Percentiles rank a stretch among this genome's conserved stretches.
Evolutionary conservation across 371 early-diverging fungal species (phyloP).

Genomic region (Blakeslea trispora): DNA sequence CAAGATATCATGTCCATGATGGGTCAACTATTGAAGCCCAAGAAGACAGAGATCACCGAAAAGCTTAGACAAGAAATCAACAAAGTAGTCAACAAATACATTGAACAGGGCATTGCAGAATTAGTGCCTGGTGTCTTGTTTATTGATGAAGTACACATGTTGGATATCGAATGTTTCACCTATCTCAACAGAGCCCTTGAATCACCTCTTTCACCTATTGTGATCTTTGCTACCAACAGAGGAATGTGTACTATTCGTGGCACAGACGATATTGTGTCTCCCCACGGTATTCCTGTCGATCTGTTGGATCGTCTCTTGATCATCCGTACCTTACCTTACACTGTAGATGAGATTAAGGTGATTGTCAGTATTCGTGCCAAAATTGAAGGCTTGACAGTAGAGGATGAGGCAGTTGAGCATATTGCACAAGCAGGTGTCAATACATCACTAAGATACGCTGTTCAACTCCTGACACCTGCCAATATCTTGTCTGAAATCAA

Average conservation of each 20-base stretch:
- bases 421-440: slow-evolving; percentile 85
- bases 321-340: slow-evolving; percentile 92
- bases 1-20: slow-evolving; percentile 98
- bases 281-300: slow-evolving; percentile 98
- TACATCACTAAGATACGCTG: slow-evolving; percentile 92
- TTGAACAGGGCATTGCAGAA: slow-evolving; percentile 98
- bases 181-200: slow-evolving; percentile 98
- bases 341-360: slow-evolving; percentile 85
- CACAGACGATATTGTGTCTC: slow-evolving; percentile 87
- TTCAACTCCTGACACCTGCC: slow-evolving; percentile 95
- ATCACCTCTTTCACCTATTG: slow-evolving; percentile 93
- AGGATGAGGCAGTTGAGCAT: slow-evolving; percentile 73
- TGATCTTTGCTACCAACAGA: slow-evolving; percentile 97
- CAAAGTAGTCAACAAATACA: slow-evolving; percentile 98
- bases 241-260: slow-evolving; percentile 96
- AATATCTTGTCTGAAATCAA: slow-evolving; percentile 84
- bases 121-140: slow-evolving; percentile 97
- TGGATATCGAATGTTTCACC: slow-evolving; percentile 98
- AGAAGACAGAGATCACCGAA: slow-evolving; percentile 98
- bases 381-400: slow-evolving; percentile 80
- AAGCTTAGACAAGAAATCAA: slow-evolving; percentile 98
- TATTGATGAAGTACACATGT: slow-evolving; percentile 98
- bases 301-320: slow-evolving; percentile 95
- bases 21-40: slow-evolving; percentile 95
- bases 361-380: slow-evolving; percentile 93